These are phyloP conservation scores for Lycium barbarum DNA, from an alignment of 257 asterid species.

Conservation along the genomic window DNA sequence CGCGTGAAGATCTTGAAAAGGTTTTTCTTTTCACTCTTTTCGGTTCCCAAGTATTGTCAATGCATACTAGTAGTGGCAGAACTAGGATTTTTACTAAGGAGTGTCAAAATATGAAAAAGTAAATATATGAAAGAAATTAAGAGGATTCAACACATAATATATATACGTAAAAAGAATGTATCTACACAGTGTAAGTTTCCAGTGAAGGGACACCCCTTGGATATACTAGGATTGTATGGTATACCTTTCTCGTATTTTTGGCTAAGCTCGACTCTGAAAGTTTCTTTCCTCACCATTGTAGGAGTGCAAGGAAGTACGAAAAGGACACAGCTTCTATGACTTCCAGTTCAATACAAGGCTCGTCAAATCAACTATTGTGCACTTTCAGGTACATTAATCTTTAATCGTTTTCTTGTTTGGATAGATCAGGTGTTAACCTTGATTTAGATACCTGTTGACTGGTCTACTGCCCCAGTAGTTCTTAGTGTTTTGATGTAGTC, in stretches of 20 bases:
- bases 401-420: constrained; percentile 30
- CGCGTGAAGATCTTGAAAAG: constrained; percentile 68
- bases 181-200: no score
- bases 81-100: no score
- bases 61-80: neutral
- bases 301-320: constrained; percentile 83
- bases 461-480: constrained; percentile 9
- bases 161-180: no score
- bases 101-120: no score
- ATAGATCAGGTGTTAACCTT: neutral
- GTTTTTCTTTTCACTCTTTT: constrained; percentile 33
- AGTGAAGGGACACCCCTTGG: no score
- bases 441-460: neutral
- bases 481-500: neutral
- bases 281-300: constrained; percentile 34
- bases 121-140: no score
- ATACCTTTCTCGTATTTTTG: neutral
- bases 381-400: constrained; percentile 80
- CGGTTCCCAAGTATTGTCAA: neutral
- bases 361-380: constrained; percentile 90
- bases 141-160: no score
- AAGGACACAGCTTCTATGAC: constrained; percentile 72
- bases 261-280: neutral
- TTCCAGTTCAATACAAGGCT: constrained; percentile 93
- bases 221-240: neutral